Conservation (phyloP, 768 basidiomycete genomes). For the Lyophyllum decastes region DNA sequence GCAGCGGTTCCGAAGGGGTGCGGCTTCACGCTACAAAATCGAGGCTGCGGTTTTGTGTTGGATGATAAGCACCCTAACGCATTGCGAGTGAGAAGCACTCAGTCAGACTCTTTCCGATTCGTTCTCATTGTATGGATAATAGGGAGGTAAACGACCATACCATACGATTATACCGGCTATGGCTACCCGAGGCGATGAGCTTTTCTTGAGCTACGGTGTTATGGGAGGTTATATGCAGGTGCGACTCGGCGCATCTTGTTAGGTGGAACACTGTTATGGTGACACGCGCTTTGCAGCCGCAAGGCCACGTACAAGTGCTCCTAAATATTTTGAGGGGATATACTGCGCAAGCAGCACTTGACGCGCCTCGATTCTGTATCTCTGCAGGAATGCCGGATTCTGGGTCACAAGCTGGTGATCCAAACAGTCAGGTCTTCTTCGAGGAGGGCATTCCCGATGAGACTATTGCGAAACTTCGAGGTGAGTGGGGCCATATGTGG, state of each 20-base stretch:
- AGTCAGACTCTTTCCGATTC: not conserved
- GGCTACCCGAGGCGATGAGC: conserved; percentile 73
- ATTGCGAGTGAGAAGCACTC: conserved; percentile 52
- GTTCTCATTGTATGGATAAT: not conserved
- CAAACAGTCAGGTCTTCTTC: conserved; percentile 84
- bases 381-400: conserved; percentile 77
- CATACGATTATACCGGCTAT: conserved; percentile 96
- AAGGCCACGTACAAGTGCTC: conserved; percentile 95
- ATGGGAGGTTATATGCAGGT: conserved; percentile 94
- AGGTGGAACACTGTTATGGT: not conserved
- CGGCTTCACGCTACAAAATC: conserved; percentile 95
- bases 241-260: conserved; percentile 7
- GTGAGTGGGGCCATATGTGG: conserved; percentile 37
- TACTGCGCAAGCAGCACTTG: conserved; percentile 86
- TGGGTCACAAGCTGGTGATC: conserved; percentile 56
- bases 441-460: conserved; percentile 77
- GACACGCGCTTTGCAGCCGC: conserved; percentile 57
- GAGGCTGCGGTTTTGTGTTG: conserved; percentile 84
- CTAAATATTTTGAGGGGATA: conserved; percentile 88
- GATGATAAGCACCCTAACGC: conserved; percentile 83
- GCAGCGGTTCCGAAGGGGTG: conserved; percentile 89
- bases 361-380: conserved; percentile 96
- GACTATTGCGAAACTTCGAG: conserved; percentile 66
- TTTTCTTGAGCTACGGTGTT: conserved; percentile 88
- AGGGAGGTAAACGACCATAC: conserved; percentile 83